Conservation (phyloP, 441 rosid genomes). For the Erodium moschatum region DNA sequence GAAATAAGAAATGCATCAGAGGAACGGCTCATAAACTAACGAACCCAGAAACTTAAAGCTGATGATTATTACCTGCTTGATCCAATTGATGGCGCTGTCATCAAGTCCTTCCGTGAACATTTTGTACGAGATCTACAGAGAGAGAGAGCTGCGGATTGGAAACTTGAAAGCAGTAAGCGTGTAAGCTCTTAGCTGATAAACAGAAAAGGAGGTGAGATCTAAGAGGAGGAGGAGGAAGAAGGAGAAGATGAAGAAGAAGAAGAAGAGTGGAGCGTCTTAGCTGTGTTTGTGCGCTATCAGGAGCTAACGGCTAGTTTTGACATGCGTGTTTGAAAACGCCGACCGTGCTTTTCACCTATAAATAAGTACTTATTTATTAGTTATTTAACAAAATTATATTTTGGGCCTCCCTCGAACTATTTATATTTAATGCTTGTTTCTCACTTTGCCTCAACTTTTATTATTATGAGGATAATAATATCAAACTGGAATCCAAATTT, state of each 20-base stretch:
- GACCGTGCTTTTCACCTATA: not conserved
- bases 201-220: not conserved
- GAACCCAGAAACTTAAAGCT: not conserved
- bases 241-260: not conserved
- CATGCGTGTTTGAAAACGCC: not conserved
- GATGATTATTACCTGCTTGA: constrained; percentile 39
- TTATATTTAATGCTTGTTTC: too few species aligned
- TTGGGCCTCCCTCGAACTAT: too few species aligned
- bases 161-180: not conserved
- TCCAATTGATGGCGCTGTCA: constrained; percentile 58
- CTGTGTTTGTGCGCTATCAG: not conserved
- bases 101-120: constrained; percentile 62
- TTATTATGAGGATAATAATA: too few species aligned
- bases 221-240: not conserved
- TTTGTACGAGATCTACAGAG: constrained; percentile 5
- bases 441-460: too few species aligned
- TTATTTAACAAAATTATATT: too few species aligned
- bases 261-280: not conserved
- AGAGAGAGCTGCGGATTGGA: not conserved
- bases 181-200: not conserved
- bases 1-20: not conserved
- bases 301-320: not conserved
- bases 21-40: too few species aligned
- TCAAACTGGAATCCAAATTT: too few species aligned
- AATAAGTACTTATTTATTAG: too few species aligned